Evolutionary conservation across 2,329 filamentous ascomycete genomes (phyloP).

Genomic region (Blastomyces silverae): DNA sequence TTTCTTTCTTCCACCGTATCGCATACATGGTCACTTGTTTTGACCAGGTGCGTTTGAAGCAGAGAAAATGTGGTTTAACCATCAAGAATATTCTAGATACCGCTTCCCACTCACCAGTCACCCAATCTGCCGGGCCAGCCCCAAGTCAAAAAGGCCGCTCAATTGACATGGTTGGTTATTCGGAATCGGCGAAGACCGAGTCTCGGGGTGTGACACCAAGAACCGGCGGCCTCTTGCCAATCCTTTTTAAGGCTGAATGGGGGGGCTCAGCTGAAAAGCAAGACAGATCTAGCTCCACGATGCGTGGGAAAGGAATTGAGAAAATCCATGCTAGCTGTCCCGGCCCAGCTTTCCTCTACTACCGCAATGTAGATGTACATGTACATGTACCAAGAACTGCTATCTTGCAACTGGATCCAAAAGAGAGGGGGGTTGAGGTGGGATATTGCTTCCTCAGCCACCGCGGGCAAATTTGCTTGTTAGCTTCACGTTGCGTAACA

Average conservation of each 20-base stretch:
- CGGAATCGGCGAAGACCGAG: neutral
- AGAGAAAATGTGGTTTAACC: neutral
- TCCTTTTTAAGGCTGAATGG: neutral
- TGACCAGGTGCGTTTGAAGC: neutral
- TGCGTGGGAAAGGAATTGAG: no score
- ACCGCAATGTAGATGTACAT: no score
- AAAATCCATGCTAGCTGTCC: neutral
- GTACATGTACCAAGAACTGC: no score
- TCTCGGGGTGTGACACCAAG: neutral
- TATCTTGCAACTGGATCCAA: neutral
- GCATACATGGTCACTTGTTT: neutral
- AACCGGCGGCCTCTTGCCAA: neutral
- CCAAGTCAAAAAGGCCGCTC: neutral
- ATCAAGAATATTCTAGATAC: neutral
- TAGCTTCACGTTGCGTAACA: neutral
- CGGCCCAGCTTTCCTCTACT: no score
- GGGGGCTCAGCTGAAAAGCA: no score
- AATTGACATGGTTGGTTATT: neutral
- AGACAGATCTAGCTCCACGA: no score
- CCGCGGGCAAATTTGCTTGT: neutral
- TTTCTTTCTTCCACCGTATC: neutral
- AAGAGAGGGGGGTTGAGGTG: no score
- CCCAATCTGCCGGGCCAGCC: neutral
- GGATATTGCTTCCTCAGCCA: neutral
- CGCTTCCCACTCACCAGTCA: neutral